Base-by-base conservation (phyloP, 1,139 yeast genomes). In the Geotrichum australiense region DNA sequence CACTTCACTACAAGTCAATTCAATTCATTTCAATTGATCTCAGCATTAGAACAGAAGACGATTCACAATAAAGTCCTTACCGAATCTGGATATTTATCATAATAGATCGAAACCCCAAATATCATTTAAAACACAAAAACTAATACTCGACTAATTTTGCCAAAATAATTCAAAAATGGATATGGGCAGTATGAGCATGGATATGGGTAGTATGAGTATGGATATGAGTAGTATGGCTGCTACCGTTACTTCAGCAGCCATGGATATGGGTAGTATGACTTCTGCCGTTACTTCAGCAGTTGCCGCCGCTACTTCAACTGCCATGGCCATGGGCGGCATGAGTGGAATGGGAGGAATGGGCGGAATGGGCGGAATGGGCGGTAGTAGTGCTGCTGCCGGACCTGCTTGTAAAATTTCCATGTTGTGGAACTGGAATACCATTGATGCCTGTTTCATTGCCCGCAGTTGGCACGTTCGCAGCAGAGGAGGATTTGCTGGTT, bases 401-500 rank as follows among this genome's bases (percentile, higher is more conserved):
- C n/a, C n/a, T n/a, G 30, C 30, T 3, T 32, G 35, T 22, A 20
- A 19, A 21, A 32, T 32, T 11, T 20, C 26, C 26, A 35, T 35
- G 78, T 52, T 69, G 39, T 73, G 78, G 78, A 73, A 73, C 54
- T 73, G 78, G 78, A 58, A 69, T 47, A 77, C 83, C 0, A 66
- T 78, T 25, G 78, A 78, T 51, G 59, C 79, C 1, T 79, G 86
- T 54, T 78, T 80, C 52, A 65, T 80, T 46, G 69, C 83, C 3
- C 18, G 60, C 35, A 62, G 78, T 18, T 80, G 87, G 87, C 83
- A 77, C 48, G 74, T 76, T 29, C 66, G 60, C n/a, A 63, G 78
- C 1, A 62, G 61, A 37, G 80, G 79, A 2, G 76, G 69, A 61
- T 79, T 80, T 65, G 86, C 83, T 3, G 86, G 85, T 6, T 69